phyloP scores from a whole-genome alignment of 257 asterid species.

The Agastache rugosa region DNA sequence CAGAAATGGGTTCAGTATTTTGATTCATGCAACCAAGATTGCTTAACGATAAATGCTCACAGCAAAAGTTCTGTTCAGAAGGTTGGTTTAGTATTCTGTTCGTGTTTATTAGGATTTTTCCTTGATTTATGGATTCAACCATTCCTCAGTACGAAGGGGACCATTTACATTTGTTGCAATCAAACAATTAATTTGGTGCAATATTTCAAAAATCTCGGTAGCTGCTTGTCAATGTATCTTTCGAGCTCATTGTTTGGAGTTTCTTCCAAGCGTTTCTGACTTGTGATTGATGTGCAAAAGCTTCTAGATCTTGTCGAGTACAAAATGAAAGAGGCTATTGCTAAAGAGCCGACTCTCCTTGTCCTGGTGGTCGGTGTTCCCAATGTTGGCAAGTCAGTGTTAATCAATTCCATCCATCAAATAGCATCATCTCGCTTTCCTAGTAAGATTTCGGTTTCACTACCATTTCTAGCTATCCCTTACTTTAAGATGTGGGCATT shows the following conservation, averaged over 20 bases:
- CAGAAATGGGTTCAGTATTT: slow-evolving; percentile 85
- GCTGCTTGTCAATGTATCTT: slow-evolving; percentile 9
- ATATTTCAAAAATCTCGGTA: not conserved
- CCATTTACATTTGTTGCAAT: too few relatives aligned
- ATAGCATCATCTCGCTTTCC: slow-evolving; percentile 87
- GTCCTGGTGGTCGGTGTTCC: slow-evolving; percentile 98
- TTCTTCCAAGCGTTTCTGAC: slow-evolving; percentile 36
- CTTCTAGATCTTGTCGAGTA: slow-evolving; percentile 91
- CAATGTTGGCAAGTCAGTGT: slow-evolving; percentile 93
- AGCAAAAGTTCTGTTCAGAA: slow-evolving; percentile 81
- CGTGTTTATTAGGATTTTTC: slow-evolving; percentile 9
- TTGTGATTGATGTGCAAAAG: slow-evolving; percentile 47
- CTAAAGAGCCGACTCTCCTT: slow-evolving; percentile 86
- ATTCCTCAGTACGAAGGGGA: too few relatives aligned
- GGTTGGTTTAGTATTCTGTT: slow-evolving; percentile 56
- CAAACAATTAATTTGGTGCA: not conserved
- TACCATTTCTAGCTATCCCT: slow-evolving; percentile 15
- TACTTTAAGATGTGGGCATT: slow-evolving; percentile 23
- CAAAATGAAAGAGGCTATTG: slow-evolving; percentile 79
- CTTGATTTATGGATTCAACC: not conserved
- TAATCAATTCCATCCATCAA: slow-evolving; percentile 83
- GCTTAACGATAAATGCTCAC: slow-evolving; percentile 88
- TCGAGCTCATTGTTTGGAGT: slow-evolving; percentile 18
- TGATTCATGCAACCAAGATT: slow-evolving; percentile 73
- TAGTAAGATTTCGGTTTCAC: slow-evolving; percentile 48